These are phyloP conservation scores for Wallacemonas sp. DNA, from an alignment of 208 protist genomes.

Conservation along the genomic window DNA sequence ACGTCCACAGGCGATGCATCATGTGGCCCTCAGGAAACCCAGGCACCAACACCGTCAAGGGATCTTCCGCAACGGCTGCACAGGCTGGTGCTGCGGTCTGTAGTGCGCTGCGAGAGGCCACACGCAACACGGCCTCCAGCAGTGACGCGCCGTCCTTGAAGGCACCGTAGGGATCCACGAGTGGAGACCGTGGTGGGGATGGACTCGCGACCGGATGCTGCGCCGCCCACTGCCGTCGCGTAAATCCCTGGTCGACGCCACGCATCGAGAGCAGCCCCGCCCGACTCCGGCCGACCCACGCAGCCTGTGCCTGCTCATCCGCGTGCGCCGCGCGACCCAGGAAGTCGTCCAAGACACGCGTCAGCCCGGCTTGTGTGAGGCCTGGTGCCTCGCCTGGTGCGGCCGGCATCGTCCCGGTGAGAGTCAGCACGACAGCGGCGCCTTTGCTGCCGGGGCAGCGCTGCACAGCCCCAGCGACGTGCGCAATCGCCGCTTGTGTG, in stretches of 20 bases:
- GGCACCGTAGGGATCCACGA: background rate
- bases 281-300: background rate
- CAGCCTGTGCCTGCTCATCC: background rate
- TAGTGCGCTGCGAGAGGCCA: background rate
- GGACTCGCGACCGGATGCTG: background rate
- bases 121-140: background rate
- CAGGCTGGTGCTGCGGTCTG: background rate
- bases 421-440: slow-evolving; percentile 4
- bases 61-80: background rate
- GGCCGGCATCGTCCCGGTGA: slow-evolving; percentile 11
- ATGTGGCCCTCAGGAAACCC: slow-evolving; percentile 10
- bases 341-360: background rate
- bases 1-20: slow-evolving; percentile 3
- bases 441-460: background rate
- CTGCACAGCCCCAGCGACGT: background rate
- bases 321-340: background rate
- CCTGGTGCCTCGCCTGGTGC: background rate
- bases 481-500: background rate
- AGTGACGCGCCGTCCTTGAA: slow-evolving; percentile 1
- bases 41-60: slow-evolving; percentile 4
- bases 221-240: background rate
- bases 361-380: background rate
- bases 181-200: background rate
- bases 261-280: slow-evolving; percentile 4
- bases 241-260: slow-evolving; percentile 1